These are phyloP conservation scores for Athelia psychrophila DNA, from an alignment of 1,284 basidiomycete genomes.

Conservation along the genomic window DNA sequence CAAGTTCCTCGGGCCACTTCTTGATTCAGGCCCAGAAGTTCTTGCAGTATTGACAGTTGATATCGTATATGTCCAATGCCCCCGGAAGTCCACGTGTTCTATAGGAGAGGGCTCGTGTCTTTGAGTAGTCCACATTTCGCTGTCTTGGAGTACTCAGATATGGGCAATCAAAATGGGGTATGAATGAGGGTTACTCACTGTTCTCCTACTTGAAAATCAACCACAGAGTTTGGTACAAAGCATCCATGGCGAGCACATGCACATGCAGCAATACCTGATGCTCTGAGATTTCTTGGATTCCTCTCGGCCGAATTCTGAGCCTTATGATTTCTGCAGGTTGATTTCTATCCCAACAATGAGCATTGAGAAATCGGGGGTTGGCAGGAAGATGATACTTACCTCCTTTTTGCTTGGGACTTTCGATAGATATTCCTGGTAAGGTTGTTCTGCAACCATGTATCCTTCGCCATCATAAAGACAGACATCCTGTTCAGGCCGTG, in stretches of 20 bases:
- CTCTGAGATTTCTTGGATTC: slow-evolving; percentile 4
- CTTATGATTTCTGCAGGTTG: slow-evolving; percentile 8
- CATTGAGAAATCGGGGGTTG: not conserved
- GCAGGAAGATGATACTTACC: not conserved
- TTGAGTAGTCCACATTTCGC: slow-evolving; percentile 15
- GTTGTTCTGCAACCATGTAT: slow-evolving; percentile 7
- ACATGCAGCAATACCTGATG: slow-evolving; percentile 12
- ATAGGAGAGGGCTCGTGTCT: slow-evolving; percentile 10
- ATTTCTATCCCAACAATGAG: slow-evolving; percentile 8
- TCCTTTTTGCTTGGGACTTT: slow-evolving; percentile 3
- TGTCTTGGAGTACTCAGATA: slow-evolving; percentile 5
- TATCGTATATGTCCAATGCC: slow-evolving; percentile 12
- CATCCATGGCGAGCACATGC: slow-evolving; percentile 16
- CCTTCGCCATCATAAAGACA: slow-evolving; percentile 10
- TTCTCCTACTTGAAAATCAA: slow-evolving; percentile 18
- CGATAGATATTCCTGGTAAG: slow-evolving; percentile 8
- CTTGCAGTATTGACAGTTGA: slow-evolving; percentile 11
- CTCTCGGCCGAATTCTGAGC: slow-evolving; percentile 9
- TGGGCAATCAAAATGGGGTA: not conserved
- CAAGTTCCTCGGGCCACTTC: not conserved
- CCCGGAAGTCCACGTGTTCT: slow-evolving; percentile 1
- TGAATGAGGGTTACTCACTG: slow-evolving; percentile 5
- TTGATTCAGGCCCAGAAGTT: slow-evolving; percentile 6
- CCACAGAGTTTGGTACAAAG: slow-evolving; percentile 14
- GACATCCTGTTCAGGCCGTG: not conserved